Evolutionary conservation across 768 basidiomycete genomes (phyloP).

Genomic region (Leccinum variicolor): DNA sequence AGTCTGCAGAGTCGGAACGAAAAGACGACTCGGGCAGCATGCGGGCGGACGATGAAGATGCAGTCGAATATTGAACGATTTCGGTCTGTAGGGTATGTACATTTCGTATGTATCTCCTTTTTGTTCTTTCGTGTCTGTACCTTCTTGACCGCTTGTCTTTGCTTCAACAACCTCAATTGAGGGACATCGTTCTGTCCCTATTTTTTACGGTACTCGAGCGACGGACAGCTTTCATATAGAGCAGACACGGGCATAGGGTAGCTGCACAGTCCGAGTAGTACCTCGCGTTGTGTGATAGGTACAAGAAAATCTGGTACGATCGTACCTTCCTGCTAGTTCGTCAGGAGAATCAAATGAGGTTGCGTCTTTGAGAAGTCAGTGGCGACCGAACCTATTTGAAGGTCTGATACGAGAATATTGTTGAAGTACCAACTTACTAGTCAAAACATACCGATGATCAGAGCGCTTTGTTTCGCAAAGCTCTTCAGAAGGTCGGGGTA

Average conservation of each 20-base stretch:
- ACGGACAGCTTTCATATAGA: background rate
- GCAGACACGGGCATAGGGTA: background rate
- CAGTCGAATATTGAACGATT: constrained; percentile 63
- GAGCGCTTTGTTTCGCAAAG: too few relatives aligned
- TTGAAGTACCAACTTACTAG: too few relatives aligned
- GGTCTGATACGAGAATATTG: background rate
- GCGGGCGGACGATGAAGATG: constrained; percentile 75
- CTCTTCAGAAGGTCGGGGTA: too few relatives aligned
- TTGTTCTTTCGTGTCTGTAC: constrained; percentile 4
- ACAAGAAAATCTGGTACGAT: background rate
- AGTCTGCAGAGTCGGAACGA: constrained; percentile 40
- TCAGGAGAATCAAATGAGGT: background rate
- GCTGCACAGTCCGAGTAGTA: background rate
- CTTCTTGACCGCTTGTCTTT: constrained; percentile 19
- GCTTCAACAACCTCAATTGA: constrained; percentile 9
- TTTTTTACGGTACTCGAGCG: background rate
- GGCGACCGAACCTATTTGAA: background rate
- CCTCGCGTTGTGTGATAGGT: background rate
- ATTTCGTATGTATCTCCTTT: constrained; percentile 22
- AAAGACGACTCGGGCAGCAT: constrained; percentile 52
- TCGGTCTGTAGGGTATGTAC: constrained; percentile 26
- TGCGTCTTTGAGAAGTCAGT: background rate
- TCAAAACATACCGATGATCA: too few relatives aligned
- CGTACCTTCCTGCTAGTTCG: background rate
- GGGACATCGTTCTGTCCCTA: background rate